Conservation (phyloP, 495 filamentous ascomycete species). For the Penicillium waksmanii region DNA sequence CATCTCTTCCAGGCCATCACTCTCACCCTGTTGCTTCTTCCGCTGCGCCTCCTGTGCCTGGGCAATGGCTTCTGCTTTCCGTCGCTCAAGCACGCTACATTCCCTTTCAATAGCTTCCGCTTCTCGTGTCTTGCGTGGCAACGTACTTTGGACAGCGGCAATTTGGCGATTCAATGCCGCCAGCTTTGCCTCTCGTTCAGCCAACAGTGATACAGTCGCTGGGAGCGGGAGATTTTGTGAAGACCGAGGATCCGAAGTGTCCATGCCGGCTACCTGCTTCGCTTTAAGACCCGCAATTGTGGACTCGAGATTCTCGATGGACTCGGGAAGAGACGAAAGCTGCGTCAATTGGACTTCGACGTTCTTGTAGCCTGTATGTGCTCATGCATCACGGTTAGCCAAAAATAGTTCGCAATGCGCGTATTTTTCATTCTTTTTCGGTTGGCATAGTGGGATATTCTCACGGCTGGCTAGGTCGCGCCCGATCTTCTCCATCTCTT, state of each 20-base stretch:
- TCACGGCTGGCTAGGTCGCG: slow-evolving; percentile 58
- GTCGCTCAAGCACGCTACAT: slow-evolving; percentile 68
- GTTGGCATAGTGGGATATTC: slow-evolving; percentile 3
- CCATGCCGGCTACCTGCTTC: slow-evolving; percentile 45
- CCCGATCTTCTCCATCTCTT: slow-evolving; percentile 70
- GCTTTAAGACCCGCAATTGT: slow-evolving; percentile 59
- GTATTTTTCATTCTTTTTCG: no score
- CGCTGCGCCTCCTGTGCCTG: slow-evolving; percentile 80
- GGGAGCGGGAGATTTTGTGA: slow-evolving; percentile 49
- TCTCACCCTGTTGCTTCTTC: slow-evolving; percentile 73
- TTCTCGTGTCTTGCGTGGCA: slow-evolving; percentile 75
- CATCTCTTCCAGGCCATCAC: slow-evolving; percentile 80
- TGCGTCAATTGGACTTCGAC: slow-evolving; percentile 63
- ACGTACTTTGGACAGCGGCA: slow-evolving; percentile 60
- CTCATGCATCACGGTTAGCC: not conserved
- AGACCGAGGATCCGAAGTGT: slow-evolving; percentile 35
- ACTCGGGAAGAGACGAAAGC: slow-evolving; percentile 62
- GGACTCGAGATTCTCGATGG: slow-evolving; percentile 63
- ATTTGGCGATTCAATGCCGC: slow-evolving; percentile 70
- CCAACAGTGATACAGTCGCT: slow-evolving; percentile 43
- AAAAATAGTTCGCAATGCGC: not conserved
- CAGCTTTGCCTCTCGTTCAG: slow-evolving; percentile 62
- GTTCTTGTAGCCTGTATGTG: slow-evolving; percentile 59
- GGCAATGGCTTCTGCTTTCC: slow-evolving; percentile 65
- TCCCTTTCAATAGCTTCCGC: slow-evolving; percentile 73